These are phyloP conservation scores for Cytospora piceicola DNA, from an alignment of 2,329 filamentous ascomycete genomes.

Conservation along the genomic window DNA sequence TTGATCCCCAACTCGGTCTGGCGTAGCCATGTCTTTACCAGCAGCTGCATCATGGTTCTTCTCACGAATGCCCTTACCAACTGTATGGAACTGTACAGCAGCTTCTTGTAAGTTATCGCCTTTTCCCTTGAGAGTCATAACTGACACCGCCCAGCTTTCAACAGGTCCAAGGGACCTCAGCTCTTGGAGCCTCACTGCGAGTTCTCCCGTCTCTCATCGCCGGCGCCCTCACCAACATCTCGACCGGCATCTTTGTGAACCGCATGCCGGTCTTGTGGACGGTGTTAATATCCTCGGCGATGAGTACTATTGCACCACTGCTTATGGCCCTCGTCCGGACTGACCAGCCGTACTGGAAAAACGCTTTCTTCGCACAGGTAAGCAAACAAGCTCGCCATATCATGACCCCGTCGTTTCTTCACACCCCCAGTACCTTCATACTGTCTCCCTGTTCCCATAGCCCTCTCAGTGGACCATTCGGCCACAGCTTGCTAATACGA, in stretches of 20 bases:
- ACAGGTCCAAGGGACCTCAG: slow-evolving; percentile 50
- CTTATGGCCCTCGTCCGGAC: slow-evolving; percentile 59
- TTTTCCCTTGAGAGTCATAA: slow-evolving; percentile 21
- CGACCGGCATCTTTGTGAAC: slow-evolving; percentile 51
- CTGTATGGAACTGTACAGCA: slow-evolving; percentile 51
- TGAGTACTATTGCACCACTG: slow-evolving; percentile 52
- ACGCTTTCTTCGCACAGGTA: slow-evolving; percentile 44
- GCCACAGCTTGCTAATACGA: no score
- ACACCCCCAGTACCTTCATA: no score
- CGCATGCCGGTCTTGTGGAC: slow-evolving; percentile 46
- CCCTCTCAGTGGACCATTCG: no score
- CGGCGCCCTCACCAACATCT: slow-evolving; percentile 48
- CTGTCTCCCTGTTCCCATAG: no score
- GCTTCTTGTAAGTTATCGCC: slow-evolving; percentile 49
- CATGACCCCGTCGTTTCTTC: no score
- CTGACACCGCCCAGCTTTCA: slow-evolving; percentile 48
- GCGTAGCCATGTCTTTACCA: slow-evolving; percentile 60
- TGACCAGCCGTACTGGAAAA: slow-evolving; percentile 55
- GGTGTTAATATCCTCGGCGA: slow-evolving; percentile 44
- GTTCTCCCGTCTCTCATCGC: slow-evolving; percentile 51
- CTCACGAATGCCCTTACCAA: slow-evolving; percentile 51
- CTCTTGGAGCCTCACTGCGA: slow-evolving; percentile 50
- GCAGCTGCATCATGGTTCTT: slow-evolving; percentile 55
- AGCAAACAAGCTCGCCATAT: no score
- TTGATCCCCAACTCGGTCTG: slow-evolving; percentile 67